Base-by-base conservation (phyloP, 2,329 filamentous ascomycete genomes). In the Blastomyces parvus region DNA sequence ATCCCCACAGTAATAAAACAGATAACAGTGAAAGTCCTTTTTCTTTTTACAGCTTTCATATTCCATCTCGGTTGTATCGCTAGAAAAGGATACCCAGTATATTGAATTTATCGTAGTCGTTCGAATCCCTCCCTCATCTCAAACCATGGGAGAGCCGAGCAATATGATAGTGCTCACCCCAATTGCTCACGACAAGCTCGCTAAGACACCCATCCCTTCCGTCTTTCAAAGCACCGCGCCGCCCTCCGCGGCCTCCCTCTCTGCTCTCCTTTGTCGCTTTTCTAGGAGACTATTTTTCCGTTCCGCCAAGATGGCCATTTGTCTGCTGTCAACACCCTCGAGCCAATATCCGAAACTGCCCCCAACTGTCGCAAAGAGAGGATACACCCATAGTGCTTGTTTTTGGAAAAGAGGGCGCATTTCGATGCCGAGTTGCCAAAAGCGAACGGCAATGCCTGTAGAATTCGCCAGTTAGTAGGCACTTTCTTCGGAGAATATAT, bases 381-480 rank as follows among this genome's bases (percentile, higher is more conserved):
- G 94, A 81, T 96, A 99, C 60, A 86, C 91, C 89, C 91, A 95
- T 72, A 96, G 85, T 62, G 88, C 89, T 74, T 88, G 83, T 73
- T 83, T 86, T 79, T 88, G 87, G 84, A 97, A 90, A 78, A 97
- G 88, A 61, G 93, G 94, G 67, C 92, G 91, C 91, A 96, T 96
- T 82, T 99, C 91, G 76, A 99, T 94, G 74, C 93, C 94, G 76
- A 99, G 88, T 79, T 97, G 94, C 90, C 92, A 97, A 78, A 94
- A 85, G 71, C 93, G 90, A 74, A 92, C 88, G 74, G 89, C 91
- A 72, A 97, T 80, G 82, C 94, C 94, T 99, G 71, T 64, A 25
- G 59, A 40, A 57, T 40, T 42, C 13, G 19, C n/a, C 19, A 22
- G 52, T 57, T 40, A 57, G 55, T 22, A 38, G 55, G 57, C 36